Percentiles rank a stretch among this genome's conserved stretches.
Conservation (phyloP, 2,329 filamentous ascomycete genomes). For the Botrytis fabae region DNA sequence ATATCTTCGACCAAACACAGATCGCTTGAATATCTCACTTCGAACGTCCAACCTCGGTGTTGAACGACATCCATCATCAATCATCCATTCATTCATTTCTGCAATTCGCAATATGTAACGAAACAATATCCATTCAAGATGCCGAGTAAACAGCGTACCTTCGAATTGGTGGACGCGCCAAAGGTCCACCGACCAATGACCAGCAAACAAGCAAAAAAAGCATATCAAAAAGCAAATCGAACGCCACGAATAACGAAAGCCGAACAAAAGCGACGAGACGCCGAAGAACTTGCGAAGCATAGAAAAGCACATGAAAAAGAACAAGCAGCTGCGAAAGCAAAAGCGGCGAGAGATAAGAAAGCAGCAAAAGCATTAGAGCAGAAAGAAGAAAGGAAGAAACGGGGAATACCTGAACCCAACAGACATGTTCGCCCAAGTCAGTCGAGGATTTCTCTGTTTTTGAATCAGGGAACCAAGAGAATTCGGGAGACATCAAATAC, state of each 20-base stretch:
- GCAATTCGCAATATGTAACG: neutral
- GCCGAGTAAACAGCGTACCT: conserved; percentile 31
- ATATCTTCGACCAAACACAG: neutral
- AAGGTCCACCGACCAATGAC: conserved; percentile 48
- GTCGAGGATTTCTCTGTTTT: conserved; percentile 56
- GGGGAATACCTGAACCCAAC: conserved; percentile 54
- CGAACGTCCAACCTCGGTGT: neutral
- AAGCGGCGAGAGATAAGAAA: conserved; percentile 54
- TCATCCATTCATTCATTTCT: neutral
- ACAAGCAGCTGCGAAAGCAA: conserved; percentile 54
- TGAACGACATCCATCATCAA: neutral
- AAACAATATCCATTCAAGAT: neutral
- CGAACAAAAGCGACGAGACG: conserved; percentile 43
- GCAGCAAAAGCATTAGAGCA: conserved; percentile 54
- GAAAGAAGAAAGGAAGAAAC: conserved; percentile 51
- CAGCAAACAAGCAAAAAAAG: conserved; percentile 50
- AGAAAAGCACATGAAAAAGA: conserved; percentile 53
- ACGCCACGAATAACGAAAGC: conserved; percentile 46
- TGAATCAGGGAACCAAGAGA: conserved; percentile 40
- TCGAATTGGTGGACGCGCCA: conserved; percentile 44
- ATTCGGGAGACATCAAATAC: conserved; percentile 30
- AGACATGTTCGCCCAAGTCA: conserved; percentile 54
- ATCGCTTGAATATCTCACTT: neutral
- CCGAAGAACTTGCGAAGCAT: conserved; percentile 45
- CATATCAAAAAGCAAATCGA: conserved; percentile 46